Percentiles rank a stretch among this genome's conserved stretches.
phyloP scores from a whole-genome alignment of 148 eudicot species.

The Vaccinium darrowii region DNA sequence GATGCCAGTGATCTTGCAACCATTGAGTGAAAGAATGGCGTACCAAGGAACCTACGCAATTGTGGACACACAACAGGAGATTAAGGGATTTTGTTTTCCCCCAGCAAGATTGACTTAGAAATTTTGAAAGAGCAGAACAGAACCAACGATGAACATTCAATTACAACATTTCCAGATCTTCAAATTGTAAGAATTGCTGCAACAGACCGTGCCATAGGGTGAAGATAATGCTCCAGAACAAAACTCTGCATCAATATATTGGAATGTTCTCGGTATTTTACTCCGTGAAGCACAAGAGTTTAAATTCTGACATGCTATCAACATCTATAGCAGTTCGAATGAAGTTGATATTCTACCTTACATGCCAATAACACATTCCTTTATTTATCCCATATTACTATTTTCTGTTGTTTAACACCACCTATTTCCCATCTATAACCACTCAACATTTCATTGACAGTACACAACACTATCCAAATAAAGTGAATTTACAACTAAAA shows the following conservation, averaged over 20 bases:
- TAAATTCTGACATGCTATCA: background rate
- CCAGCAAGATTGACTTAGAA: background rate
- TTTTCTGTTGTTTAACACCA: background rate
- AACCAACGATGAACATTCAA: background rate
- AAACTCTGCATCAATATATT: background rate
- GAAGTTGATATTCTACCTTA: background rate
- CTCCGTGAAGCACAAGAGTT: background rate
- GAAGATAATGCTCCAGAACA: background rate
- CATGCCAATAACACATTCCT: background rate
- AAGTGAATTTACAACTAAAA: background rate
- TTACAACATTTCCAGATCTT: background rate
- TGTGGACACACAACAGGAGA: conserved; percentile 7
- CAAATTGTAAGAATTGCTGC: background rate
- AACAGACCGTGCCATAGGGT: background rate
- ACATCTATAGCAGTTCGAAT: background rate
- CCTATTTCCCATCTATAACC: background rate
- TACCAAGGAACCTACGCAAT: conserved; percentile 57
- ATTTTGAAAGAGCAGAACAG: background rate
- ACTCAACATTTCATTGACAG: background rate
- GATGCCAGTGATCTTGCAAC: conserved; percentile 81
- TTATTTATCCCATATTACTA: background rate
- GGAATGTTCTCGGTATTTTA: background rate
- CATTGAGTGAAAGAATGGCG: conserved; percentile 93
- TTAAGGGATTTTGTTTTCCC: background rate
- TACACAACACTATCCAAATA: background rate